Conservation (phyloP, 192 early-diverging fungal species). For the Dispira simplex region DNA sequence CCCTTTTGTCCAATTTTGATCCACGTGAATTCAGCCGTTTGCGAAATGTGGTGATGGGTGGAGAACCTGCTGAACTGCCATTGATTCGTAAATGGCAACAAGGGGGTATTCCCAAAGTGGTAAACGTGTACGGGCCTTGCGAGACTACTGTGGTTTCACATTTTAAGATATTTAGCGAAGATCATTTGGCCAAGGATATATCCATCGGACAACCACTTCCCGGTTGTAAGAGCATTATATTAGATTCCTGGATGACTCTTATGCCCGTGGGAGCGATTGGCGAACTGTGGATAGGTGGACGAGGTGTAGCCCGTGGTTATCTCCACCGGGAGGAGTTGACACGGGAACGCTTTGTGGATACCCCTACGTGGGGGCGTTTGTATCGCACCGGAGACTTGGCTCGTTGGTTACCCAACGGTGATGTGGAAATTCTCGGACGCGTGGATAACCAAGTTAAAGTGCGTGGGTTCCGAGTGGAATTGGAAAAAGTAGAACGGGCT, state of each 20-base stretch:
- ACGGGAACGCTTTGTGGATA: neutral
- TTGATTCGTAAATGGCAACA: neutral
- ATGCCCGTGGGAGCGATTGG: neutral
- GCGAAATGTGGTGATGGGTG: neutral
- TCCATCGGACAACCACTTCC: neutral
- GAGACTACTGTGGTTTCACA: neutral
- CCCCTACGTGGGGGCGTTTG: constrained; percentile 7
- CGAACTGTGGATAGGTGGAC: neutral
- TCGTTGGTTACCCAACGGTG: constrained; percentile 17
- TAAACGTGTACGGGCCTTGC: neutral
- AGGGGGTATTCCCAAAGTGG: neutral
- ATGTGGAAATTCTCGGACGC: constrained; percentile 17
- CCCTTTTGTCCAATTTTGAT: neutral
- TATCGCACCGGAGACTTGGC: constrained; percentile 25
- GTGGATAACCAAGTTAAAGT: constrained; percentile 23
- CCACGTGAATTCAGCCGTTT: neutral
- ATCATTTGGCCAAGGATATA: neutral
- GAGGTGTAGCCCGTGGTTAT: neutral
- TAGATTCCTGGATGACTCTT: neutral
- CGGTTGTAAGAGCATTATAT: neutral
- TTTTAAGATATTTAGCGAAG: neutral
- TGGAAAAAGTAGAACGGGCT: constrained; percentile 16
- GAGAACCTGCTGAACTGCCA: neutral
- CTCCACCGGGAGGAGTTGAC: neutral
- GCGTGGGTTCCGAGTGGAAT: constrained; percentile 22